Conservation (phyloP, 2,329 filamentous ascomycete genomes). For the Parafenestella ontariensis region DNA sequence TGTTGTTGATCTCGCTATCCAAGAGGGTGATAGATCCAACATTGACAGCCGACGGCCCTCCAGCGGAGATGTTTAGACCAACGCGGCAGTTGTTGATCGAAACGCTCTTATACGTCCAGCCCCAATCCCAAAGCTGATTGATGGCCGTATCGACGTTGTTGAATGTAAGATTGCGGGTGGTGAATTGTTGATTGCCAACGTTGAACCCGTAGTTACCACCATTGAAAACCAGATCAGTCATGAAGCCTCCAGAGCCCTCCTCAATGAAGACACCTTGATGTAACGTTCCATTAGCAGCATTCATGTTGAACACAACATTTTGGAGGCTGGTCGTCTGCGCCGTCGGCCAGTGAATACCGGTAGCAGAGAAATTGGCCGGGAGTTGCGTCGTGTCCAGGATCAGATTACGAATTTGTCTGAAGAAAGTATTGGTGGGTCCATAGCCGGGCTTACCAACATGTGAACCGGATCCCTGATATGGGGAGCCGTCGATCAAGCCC, state of each 20-base stretch:
- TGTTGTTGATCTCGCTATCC: slow-evolving; percentile 62
- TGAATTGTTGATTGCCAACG: slow-evolving; percentile 61
- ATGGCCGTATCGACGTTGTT: slow-evolving; percentile 61
- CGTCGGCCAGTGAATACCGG: slow-evolving; percentile 56
- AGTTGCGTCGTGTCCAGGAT: slow-evolving; percentile 65
- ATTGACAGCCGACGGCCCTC: slow-evolving; percentile 47
- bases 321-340: slow-evolving; percentile 56
- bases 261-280: slow-evolving; percentile 56
- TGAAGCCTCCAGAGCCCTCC: slow-evolving; percentile 54
- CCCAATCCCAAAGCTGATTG: slow-evolving; percentile 66
- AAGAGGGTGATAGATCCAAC: slow-evolving; percentile 65
- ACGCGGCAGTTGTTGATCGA: slow-evolving; percentile 60
- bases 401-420: slow-evolving; percentile 70
- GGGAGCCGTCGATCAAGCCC: slow-evolving; percentile 65
- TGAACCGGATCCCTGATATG: slow-evolving; percentile 51
- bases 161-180: slow-evolving; percentile 64
- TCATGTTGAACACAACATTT: slow-evolving; percentile 55
- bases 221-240: slow-evolving; percentile 55
- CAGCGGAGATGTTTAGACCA: slow-evolving; percentile 58
- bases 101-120: slow-evolving; percentile 62
- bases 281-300: slow-evolving; percentile 53
- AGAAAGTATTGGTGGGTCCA: slow-evolving; percentile 68
- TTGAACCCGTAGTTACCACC: slow-evolving; percentile 52
- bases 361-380: slow-evolving; percentile 53
- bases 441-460: slow-evolving; percentile 48